Percentiles rank a stretch among this genome's conserved stretches.
phyloP scores from a whole-genome alignment of 768 basidiomycete species.

The Porphyrellus cyaneotinctus region DNA sequence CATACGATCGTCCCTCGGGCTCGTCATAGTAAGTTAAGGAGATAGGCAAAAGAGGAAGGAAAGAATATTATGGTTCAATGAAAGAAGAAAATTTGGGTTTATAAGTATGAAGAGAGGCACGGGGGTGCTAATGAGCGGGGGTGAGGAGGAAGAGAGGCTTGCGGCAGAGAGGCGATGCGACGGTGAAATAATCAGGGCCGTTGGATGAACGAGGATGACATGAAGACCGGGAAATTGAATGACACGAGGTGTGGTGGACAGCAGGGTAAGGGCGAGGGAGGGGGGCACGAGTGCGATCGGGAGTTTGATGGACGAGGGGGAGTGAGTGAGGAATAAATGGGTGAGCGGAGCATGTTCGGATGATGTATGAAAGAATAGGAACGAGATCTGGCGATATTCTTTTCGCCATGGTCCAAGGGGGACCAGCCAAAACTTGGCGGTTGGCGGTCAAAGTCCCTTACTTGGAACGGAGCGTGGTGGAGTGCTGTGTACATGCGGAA shows the following conservation, averaged over 20 bases:
- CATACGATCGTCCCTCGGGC: slow-evolving; percentile 68
- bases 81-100: slow-evolving; percentile 54
- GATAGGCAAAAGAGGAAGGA: slow-evolving; percentile 55
- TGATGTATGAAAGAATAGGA: slow-evolving; percentile 25
- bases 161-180: slow-evolving; percentile 38
- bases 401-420: slow-evolving; percentile 19
- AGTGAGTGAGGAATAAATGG: slow-evolving; percentile 32
- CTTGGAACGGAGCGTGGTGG: slow-evolving; percentile 14
- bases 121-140: slow-evolving; percentile 43
- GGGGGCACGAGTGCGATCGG: slow-evolving; percentile 32
- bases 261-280: slow-evolving; percentile 35
- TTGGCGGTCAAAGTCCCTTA: slow-evolving; percentile 9
- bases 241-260: slow-evolving; percentile 47
- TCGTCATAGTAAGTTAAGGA: slow-evolving; percentile 61
- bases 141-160: slow-evolving; percentile 30
- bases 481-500: slow-evolving; percentile 30
- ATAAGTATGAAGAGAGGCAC: slow-evolving; percentile 43
- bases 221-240: slow-evolving; percentile 39
- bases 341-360: slow-evolving; percentile 26
- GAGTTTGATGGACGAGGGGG: slow-evolving; percentile 26
- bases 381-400: slow-evolving; percentile 11
- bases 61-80: slow-evolving; percentile 40
- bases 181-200: slow-evolving; percentile 40
- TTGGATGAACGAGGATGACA: slow-evolving; percentile 45
- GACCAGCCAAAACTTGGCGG: slow-evolving; percentile 32